Base-by-base conservation (phyloP, 176 grass and related monocot genomes). In the Oryza rufipogon region DNA sequence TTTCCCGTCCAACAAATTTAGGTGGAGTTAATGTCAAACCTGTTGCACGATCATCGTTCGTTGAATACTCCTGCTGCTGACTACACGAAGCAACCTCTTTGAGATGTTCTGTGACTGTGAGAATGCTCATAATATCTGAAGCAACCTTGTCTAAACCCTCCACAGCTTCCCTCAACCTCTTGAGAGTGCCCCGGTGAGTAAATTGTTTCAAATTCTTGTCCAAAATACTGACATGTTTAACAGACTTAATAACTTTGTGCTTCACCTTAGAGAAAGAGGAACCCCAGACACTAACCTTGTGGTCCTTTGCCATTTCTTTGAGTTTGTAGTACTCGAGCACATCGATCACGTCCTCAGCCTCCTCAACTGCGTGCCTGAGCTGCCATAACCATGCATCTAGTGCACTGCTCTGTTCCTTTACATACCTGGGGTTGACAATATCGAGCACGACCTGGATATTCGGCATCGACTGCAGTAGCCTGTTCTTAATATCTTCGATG, bases 261-360 rank as follows among this genome's bases (percentile, higher is more conserved):
- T 72, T 84, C 36, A 76, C 4, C 12, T 48, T 78, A 42, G 60
- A 33, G 54, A 13, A 19, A 25, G 76, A 76, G 75, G 60, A 71
- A 44, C 73, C 73, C 75, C 51, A 39, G 3, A 64, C 86, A 73
- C 76, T 88, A 78, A 77, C 64, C 14, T 84, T 66, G 1, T n/a
- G 36, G 30, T 64, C 79, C 74, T 54, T n/a, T 1, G 47, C 47
- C 34, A 41, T 84, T 66, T n/a, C n/a, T 42, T 84, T 25, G 1
- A 88, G 81, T 39, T 88, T 34, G 34, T 88, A 66, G 73, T 88
- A 88, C 16, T 76, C 73, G 3, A 88, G 58, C 36, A 79, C 80
- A 72, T 88, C 86, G 2, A 83, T 36, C 5, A 15, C 65, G 5
- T 88, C 86, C 4, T 88, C 86, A 15, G 86, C 86, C 19, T 23